These are phyloP conservation scores for Talaromyces nanjingensis DNA, from an alignment of 495 filamentous ascomycete species.

Conservation along the genomic window DNA sequence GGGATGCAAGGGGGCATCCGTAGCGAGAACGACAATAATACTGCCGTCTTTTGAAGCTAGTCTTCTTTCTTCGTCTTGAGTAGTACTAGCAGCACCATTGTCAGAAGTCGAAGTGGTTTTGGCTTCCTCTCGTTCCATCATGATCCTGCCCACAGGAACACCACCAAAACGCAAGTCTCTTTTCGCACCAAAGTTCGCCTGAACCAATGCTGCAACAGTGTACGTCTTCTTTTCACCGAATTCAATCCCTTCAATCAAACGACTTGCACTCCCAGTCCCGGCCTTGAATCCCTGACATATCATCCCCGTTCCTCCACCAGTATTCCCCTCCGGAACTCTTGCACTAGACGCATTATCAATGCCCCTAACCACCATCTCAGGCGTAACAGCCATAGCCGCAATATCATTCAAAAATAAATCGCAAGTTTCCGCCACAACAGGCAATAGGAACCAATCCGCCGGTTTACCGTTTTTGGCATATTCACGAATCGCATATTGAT, in stretches of 20 bases:
- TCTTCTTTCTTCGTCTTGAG: conserved; percentile 19
- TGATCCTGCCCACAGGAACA: conserved; percentile 41
- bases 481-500: conserved; percentile 38
- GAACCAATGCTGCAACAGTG: conserved; percentile 43
- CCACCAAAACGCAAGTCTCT: conserved; percentile 39
- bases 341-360: conserved; percentile 31
- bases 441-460: conserved; percentile 40
- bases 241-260: conserved; percentile 31
- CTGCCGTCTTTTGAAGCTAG: conserved; percentile 39
- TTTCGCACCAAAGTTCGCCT: conserved; percentile 43
- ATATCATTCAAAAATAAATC: conserved; percentile 44
- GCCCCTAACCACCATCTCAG: conserved; percentile 34
- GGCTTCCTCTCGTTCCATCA: conserved; percentile 22
- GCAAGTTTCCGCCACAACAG: conserved; percentile 47
- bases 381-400: conserved; percentile 30
- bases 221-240: conserved; percentile 25
- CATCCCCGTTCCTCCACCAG: conserved; percentile 49
- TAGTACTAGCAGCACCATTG: no score
- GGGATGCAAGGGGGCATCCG: conserved; percentile 43
- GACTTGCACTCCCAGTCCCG: conserved; percentile 42
- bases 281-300: conserved; percentile 45
- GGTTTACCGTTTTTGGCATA: conserved; percentile 22
- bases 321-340: conserved; percentile 41
- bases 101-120: no score
- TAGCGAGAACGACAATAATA: conserved; percentile 46